Conservation (phyloP, 129 eudicot genomes). For the Saposhnikovia divaricata region DNA sequence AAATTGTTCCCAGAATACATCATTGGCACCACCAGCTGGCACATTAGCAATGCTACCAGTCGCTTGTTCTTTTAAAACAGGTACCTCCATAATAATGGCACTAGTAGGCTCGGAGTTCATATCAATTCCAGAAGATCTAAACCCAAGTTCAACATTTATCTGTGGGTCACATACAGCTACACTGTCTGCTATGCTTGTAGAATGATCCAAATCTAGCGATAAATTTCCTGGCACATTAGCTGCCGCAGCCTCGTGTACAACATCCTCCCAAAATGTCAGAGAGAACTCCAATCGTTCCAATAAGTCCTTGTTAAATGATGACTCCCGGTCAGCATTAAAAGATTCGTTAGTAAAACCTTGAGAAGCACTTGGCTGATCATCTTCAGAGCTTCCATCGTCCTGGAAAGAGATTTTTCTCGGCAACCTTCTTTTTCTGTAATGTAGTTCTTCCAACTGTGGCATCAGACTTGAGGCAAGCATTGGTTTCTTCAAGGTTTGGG, state of each 20-base stretch:
- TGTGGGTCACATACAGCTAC: slow-evolving; percentile 51
- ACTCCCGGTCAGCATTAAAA: slow-evolving; percentile 27
- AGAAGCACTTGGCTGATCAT: slow-evolving; percentile 25
- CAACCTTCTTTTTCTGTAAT: slow-evolving; percentile 63
- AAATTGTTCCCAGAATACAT: slow-evolving; percentile 88
- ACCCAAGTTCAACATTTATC: slow-evolving; percentile 31
- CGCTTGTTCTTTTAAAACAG: slow-evolving; percentile 25
- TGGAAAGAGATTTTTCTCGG: slow-evolving; percentile 24
- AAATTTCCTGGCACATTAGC: slow-evolving; percentile 18
- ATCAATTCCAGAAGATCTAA: slow-evolving; percentile 39
- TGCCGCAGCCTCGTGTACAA: slow-evolving; percentile 34
- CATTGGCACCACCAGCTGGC: slow-evolving; percentile 63
- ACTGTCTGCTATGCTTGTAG: slow-evolving; percentile 47
- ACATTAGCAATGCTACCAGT: slow-evolving; percentile 20
- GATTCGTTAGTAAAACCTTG: slow-evolving; percentile 28
- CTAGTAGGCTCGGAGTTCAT: slow-evolving; percentile 46
- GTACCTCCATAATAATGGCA: slow-evolving; percentile 17
- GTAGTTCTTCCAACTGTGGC: slow-evolving; percentile 34
- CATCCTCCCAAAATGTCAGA: slow-evolving; percentile 52
- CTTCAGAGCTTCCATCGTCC: slow-evolving; percentile 28
- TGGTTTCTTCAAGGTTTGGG: slow-evolving; percentile 37
- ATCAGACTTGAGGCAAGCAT: slow-evolving; percentile 20
- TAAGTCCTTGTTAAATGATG: slow-evolving; percentile 35
- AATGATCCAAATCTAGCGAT: slow-evolving; percentile 43
- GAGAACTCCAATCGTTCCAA: slow-evolving; percentile 55